Evolutionary conservation across 129 eudicot genomes (phyloP).

Genomic region (Arctium lappa): DNA sequence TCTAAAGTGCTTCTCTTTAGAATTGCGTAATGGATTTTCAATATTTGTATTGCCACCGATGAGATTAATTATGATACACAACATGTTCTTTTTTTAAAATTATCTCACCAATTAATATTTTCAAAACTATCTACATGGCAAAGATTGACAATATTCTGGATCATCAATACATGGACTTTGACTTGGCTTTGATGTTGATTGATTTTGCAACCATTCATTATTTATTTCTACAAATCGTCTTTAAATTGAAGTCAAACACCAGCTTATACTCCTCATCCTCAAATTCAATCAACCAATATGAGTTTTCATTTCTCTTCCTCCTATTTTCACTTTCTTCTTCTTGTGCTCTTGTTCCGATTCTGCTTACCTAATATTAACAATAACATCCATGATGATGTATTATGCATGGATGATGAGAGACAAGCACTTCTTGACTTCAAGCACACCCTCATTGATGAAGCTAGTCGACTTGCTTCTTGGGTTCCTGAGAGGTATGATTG

Average conservation of each 20-base stretch:
- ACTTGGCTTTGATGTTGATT: no score
- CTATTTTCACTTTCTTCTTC: neutral
- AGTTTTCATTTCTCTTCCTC: neutral
- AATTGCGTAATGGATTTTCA: neutral
- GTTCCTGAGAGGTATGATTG: constrained; percentile 8
- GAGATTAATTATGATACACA: no score
- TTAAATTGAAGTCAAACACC: neutral
- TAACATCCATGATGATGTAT: neutral
- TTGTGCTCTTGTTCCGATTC: neutral
- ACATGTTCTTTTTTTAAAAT: no score
- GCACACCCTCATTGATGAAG: constrained; percentile 11
- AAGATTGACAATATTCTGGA: no score
- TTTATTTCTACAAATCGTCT: neutral
- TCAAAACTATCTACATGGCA: no score
- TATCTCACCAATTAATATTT: no score
- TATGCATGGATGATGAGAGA: constrained; percentile 17
- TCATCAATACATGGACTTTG: no score
- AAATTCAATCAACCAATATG: neutral
- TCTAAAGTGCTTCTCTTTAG: neutral
- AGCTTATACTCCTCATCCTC: neutral
- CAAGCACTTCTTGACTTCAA: constrained; percentile 29
- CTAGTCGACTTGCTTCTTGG: constrained; percentile 23
- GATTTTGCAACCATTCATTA: neutral
- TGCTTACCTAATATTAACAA: neutral
- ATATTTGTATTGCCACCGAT: neutral